Evolutionary conservation across 108 stramenopile genomes (phyloP).

Genomic region (Skeletonema grethae): DNA sequence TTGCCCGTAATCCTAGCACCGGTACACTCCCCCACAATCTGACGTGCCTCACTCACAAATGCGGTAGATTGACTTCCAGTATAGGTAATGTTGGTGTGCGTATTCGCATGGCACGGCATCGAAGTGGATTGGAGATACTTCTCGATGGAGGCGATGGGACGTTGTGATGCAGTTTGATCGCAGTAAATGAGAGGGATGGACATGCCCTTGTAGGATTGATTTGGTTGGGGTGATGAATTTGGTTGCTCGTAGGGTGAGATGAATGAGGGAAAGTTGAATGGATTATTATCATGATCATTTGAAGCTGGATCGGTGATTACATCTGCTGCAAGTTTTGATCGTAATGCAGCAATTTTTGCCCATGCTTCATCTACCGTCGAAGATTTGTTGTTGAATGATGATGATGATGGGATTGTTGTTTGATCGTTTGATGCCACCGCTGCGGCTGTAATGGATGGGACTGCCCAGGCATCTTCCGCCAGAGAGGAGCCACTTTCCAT

Average conservation of each 20-base stretch:
- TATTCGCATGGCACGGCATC: slow-evolving; percentile 93
- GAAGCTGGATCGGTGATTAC: slow-evolving; percentile 23
- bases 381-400: background rate
- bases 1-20: slow-evolving; percentile 89
- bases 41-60: slow-evolving; percentile 89
- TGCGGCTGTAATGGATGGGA: slow-evolving; percentile 8
- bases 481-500: slow-evolving; percentile 28
- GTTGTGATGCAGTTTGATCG: slow-evolving; percentile 85
- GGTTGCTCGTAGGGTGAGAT: slow-evolving; percentile 32
- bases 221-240: background rate
- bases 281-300: background rate
- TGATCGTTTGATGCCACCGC: background rate
- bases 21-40: slow-evolving; percentile 85
- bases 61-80: slow-evolving; percentile 91
- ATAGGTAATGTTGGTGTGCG: slow-evolving; percentile 89
- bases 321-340: slow-evolving; percentile 31
- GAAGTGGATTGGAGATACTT: slow-evolving; percentile 59
- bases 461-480: slow-evolving; percentile 26
- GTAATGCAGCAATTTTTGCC: slow-evolving; percentile 22
- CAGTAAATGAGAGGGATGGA: slow-evolving; percentile 81
- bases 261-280: slow-evolving; percentile 32
- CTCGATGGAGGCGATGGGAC: slow-evolving; percentile 75
- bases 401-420: background rate
- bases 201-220: slow-evolving; percentile 25
- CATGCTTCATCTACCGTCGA: slow-evolving; percentile 25